phyloP scores from a whole-genome alignment of 2,329 filamentous ascomycete species.

The Amylocarpus encephaloides region DNA sequence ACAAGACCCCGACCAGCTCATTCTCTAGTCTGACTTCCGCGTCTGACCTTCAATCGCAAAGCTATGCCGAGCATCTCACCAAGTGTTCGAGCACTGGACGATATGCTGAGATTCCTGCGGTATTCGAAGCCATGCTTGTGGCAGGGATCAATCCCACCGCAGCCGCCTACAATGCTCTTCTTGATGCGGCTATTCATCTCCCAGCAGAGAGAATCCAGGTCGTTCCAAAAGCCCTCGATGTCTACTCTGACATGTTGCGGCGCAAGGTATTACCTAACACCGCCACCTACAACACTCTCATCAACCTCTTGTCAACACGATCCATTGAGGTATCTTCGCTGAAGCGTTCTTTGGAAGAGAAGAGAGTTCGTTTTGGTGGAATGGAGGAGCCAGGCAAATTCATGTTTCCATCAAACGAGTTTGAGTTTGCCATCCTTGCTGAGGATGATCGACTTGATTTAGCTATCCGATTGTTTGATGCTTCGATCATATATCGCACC shows the following conservation, averaged over 20 bases:
- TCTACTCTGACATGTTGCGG: constrained; percentile 93
- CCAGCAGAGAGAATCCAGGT: constrained; percentile 74
- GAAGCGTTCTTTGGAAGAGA: constrained; percentile 70
- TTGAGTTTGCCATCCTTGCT: constrained; percentile 76
- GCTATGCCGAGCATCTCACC: constrained; percentile 72
- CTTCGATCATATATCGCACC: constrained; percentile 54
- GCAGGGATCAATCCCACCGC: constrained; percentile 76
- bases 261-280: constrained; percentile 76
- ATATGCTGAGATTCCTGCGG: constrained; percentile 80
- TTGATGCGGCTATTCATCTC: constrained; percentile 78
- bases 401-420: constrained; percentile 80
- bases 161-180: constrained; percentile 83
- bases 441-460: constrained; percentile 84
- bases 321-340: constrained; percentile 71
- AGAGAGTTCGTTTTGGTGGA: constrained; percentile 76
- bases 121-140: constrained; percentile 85
- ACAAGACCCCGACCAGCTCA: constrained; percentile 44
- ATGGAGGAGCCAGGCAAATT: constrained; percentile 80
- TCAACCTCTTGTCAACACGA: constrained; percentile 73
- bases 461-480: constrained; percentile 78
- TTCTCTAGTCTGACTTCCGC: constrained; percentile 46
- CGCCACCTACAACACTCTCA: constrained; percentile 81
- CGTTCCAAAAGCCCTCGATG: constrained; percentile 84
- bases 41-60: constrained; percentile 56
- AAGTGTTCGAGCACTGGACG: constrained; percentile 65